Evolutionary conservation across 495 filamentous ascomycete species (phyloP), one percentile per base, ranked within the genome.

Genomic region (Hamigera avellanea): DNA sequence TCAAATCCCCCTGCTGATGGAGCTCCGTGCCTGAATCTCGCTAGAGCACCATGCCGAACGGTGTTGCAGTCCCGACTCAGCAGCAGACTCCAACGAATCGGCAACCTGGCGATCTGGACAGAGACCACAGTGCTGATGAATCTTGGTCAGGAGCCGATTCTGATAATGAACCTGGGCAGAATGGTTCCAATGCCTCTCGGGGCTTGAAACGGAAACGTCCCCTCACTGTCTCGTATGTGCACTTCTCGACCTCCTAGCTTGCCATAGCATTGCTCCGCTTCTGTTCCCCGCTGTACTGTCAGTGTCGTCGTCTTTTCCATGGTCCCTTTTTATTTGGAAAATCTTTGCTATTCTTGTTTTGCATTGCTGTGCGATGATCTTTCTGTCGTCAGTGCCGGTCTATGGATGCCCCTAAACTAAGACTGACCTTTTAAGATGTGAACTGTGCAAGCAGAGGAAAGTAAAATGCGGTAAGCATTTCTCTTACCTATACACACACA

Each of bases 381-480:
- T 19, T 33, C 17, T 16, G 7, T 5, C 7, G 9, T 12, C 9
- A 19, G n/a, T 12, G 5, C 7, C 17, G 15, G 31, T 33, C 10
- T 34, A 35, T 32, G 14, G 37, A 39, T 28, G 21, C 19, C 6
- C n/a, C 28, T 12, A 27, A 14, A 17, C 28, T 12, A 27, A 14
- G 16, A 35, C 50, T 60, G 49, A 67, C 45, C 29, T 14, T 19
- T 12, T 17, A 27, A 82, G 78, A 41, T 88, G 84, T 47, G 83
- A 88, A 52, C 63, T 82, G 26, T 88, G 83, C 63, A 91, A 88
- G 56, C 77, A 82, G 55, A 69, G 84, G 50, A 91, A 91, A 62
- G 81, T 85, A 32, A 86, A 85, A 67, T 86, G 80, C 54, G 81
- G 63, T 67, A 61, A 32, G 56, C n/a, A n/a, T n/a, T n/a, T n/a